Evolutionary conservation across 495 filamentous ascomycete species (phyloP), one percentile per base, ranked within the genome.

Genomic region (Lentithecium fluviatile): DNA sequence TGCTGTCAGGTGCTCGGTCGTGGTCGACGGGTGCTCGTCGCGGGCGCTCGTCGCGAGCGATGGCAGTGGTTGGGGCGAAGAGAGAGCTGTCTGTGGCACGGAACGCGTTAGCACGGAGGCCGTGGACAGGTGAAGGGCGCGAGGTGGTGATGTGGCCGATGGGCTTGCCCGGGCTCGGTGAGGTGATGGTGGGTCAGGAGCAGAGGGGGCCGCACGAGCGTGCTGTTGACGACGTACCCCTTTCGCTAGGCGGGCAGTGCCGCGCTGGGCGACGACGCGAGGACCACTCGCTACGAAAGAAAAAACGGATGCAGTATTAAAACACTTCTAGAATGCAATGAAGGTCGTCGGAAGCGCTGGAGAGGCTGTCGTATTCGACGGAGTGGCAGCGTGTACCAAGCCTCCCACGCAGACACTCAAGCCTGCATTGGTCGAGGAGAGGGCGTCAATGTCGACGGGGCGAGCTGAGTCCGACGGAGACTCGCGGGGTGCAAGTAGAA

Each of bases 381-480:
- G 29, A 68, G 60, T 64, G 65, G 65, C 65, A 67, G 65, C 60
- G 65, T 63, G 59, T 57, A 68, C 65, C 65, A 68, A 61, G 60
- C 60, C 65, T 68, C 65, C 60, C 60, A 45, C 34, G 56, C 60
- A 60, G 65, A 54, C 64, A 52, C 47, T 68, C 57, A 68, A 61
- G 65, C 60, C 60, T 60, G 65, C 65, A 68, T 68, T 68, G 58
- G 60, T 56, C 56, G 51, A 25, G 56, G 47, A 54, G 37, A 15
- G 60, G 61, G 53, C 40, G 52, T 66, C 64, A 62, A 51, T 58
- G 64, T 58, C 58, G 47, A 50, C 53, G 23, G 50, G 52, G 38
- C 19, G 52, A 45, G 36, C 52, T 42, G 55, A 11, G 36, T 50
- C 54, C 59, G 24, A 37, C 49, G 32, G 56, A 29, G 32, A 46